A percentile compares a stretch with the other conserved stretches of the same genome.
Conservation (phyloP, 2,329 filamentous ascomycete genomes). For the Penicillium vulpinum region DNA sequence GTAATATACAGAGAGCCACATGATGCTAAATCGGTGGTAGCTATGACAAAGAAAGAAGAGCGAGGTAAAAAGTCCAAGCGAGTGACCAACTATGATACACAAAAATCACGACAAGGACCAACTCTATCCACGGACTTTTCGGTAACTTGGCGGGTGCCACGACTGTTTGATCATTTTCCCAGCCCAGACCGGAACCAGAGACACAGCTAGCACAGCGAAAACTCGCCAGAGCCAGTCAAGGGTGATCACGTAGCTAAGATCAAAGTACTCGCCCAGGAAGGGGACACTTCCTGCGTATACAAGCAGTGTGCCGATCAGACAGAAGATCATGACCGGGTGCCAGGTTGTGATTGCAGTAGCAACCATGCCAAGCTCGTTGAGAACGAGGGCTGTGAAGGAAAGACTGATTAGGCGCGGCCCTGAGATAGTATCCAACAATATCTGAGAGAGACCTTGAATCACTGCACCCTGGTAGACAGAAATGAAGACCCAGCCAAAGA, state of each 20-base stretch:
- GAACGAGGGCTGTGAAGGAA: conserved; percentile 83
- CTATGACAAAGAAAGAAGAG: neutral
- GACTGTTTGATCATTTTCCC: conserved; percentile 81
- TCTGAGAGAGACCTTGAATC: conserved; percentile 90
- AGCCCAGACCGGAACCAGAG: conserved; percentile 81
- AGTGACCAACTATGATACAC: conserved; percentile 6
- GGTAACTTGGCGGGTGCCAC: conserved; percentile 88
- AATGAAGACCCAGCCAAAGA: conserved; percentile 95
- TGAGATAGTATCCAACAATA: conserved; percentile 74
- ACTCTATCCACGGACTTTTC: conserved; percentile 68
- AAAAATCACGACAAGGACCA: neutral
- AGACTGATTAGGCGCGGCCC: conserved; percentile 77
- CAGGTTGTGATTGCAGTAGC: conserved; percentile 95
- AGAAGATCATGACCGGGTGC: conserved; percentile 89
- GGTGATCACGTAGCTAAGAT: conserved; percentile 74
- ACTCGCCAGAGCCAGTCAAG: conserved; percentile 88
- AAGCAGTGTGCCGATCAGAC: conserved; percentile 76
- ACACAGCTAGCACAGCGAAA: conserved; percentile 73
- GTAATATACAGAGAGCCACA: neutral
- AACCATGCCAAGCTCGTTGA: conserved; percentile 97
- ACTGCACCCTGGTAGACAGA: conserved; percentile 93
- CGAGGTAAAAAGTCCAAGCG: neutral
- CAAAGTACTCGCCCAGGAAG: conserved; percentile 86
- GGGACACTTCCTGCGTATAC: conserved; percentile 82
- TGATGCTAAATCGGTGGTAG: neutral